Evolutionary conservation across 331 rosid genomes (phyloP), one percentile per base, ranked within the genome.

Genomic region (Malus hybrid): DNA sequence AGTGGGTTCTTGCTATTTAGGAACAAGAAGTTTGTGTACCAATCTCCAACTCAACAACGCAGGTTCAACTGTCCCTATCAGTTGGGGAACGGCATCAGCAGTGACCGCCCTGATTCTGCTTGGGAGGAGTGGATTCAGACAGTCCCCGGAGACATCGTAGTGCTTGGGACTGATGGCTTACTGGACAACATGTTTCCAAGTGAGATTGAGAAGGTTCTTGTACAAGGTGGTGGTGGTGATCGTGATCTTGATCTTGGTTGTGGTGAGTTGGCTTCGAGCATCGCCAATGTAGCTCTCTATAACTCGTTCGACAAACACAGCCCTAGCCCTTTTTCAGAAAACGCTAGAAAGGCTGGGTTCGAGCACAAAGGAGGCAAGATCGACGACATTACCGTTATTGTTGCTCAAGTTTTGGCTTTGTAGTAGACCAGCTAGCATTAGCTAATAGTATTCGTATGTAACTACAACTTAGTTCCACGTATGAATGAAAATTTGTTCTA

Each of bases 1-100:
- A 81, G 78, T 24, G 81, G 76, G 2, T 76, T 76, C 65, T 18
- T 76, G 75, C 56, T 81, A 28, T 73, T 76, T 39, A 70, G 79
- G 32, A 8, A 34, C 16, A n/a, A 34, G 5, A 33, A 3, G 50
- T 6, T 54, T 6, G 1, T 72, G 14, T 65, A 29, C 65, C 36
- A 39, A 14, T 81, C 85, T 3, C 75, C 34, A 11, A 27, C 29
- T 14, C 74, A 57, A 11, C 78, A 48, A 5, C 48, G 2, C 1
- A 4, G n/a, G 14, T 76, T 27, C 18, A 62, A 62, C 67, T 3
- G n/a, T 16, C 39, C n/a, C 9, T 14, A 62, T 28, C 67, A 27
- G 22, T 6, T 62, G 39, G 67, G 67, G 36, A 28, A 62, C 67
- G 22, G 15, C 67, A 27, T 4, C 8, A 8, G 19, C 8, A 5